phyloP scores from a whole-genome alignment of 2,329 filamentous ascomycete genomes.

The Neurospora sp. region DNA sequence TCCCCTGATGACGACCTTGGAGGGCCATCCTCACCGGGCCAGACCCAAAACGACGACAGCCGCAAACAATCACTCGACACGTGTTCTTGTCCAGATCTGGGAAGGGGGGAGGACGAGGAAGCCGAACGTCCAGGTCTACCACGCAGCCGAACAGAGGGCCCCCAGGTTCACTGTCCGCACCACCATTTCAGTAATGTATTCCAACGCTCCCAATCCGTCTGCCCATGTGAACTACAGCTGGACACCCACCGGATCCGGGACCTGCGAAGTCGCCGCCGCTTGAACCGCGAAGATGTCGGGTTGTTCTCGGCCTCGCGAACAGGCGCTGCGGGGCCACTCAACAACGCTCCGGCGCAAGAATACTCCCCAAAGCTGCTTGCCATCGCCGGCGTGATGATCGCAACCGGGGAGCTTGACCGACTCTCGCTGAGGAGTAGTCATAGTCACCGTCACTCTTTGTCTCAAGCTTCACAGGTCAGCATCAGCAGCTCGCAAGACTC shows the following conservation, averaged over 20 bases:
- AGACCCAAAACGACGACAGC: not conserved
- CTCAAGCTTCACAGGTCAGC: not conserved
- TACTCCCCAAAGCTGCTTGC: conserved; percentile 6
- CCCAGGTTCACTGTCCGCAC: not conserved
- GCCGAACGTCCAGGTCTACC: not conserved
- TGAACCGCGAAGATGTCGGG: conserved; percentile 2
- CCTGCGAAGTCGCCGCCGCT: conserved; percentile 4
- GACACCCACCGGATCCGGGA: not conserved
- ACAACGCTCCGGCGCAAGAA: not conserved
- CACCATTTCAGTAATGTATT: not conserved
- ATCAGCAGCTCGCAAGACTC: not conserved
- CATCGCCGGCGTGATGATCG: conserved; percentile 13
- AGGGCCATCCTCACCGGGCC: not conserved
- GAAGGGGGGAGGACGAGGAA: not conserved
- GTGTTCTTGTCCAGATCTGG: conserved; percentile 6
- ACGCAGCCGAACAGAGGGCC: not conserved
- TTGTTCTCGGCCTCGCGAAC: not conserved
- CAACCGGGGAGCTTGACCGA: conserved; percentile 9
- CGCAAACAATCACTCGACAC: conserved; percentile 2
- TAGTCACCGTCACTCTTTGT: not conserved
- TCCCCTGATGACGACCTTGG: not conserved
- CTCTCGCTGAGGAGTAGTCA: conserved; percentile 5
- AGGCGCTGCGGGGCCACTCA: not conserved
- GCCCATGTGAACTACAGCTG: not conserved
- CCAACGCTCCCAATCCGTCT: conserved; percentile 7